Percentiles rank a stretch among this genome's conserved stretches.
These are phyloP conservation scores for Croton setiger DNA, from an alignment of 441 rosid genomes.

Conservation along the genomic window DNA sequence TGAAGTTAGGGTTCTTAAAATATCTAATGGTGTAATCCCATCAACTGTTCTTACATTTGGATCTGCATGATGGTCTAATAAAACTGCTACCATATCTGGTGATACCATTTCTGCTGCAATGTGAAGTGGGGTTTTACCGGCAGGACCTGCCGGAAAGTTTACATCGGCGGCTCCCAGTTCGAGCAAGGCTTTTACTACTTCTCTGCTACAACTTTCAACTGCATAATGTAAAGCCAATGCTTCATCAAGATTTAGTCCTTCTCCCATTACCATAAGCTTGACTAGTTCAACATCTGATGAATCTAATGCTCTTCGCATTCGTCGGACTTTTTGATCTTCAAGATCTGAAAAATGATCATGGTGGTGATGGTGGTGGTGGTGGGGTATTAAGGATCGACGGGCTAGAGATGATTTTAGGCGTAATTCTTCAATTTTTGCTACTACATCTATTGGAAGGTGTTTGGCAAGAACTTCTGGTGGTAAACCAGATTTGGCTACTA, in stretches of 20 bases:
- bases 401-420: constrained; percentile 79
- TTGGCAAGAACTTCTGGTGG: constrained; percentile 89
- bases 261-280: constrained; percentile 99
- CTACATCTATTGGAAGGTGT: constrained; percentile 84
- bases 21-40: constrained; percentile 88
- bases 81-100: constrained; percentile 96
- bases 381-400: constrained; percentile 60
- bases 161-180: constrained; percentile 98
- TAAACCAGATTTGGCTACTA: constrained; percentile 95
- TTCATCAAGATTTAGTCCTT: constrained; percentile 91
- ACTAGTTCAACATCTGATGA: constrained; percentile 94
- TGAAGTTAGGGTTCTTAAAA: constrained; percentile 90
- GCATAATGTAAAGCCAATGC: constrained; percentile 93
- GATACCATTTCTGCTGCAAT: constrained; percentile 97
- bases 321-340: constrained; percentile 87
- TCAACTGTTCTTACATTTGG: constrained; percentile 91
- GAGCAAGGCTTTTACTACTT: constrained; percentile 91
- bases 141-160: constrained; percentile 86
- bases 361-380: constrained; percentile 42
- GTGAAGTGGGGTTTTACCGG: constrained; percentile 88
- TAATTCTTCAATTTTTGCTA: constrained; percentile 85
- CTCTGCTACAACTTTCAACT: constrained; percentile 92
- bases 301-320: constrained; percentile 93
- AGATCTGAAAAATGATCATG: constrained; percentile 65
- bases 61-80: constrained; percentile 94